Percentiles rank a stretch among this genome's conserved stretches.
These are phyloP conservation scores for Aureobasidium sp. DNA, from an alignment of 2,329 filamentous ascomycete genomes.

Conservation along the genomic window DNA sequence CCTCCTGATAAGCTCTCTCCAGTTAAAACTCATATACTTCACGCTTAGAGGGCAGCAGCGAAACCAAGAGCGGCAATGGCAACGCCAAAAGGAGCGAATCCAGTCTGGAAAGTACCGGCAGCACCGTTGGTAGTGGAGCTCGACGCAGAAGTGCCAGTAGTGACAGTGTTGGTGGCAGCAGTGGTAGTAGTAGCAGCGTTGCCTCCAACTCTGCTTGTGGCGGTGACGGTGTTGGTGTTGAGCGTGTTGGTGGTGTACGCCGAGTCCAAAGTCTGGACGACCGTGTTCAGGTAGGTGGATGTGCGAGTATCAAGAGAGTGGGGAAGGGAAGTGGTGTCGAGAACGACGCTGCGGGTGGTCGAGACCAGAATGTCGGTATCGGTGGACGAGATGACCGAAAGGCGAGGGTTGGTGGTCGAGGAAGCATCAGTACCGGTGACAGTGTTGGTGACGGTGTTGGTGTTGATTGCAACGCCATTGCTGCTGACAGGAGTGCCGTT, in stretches of 20 bases:
- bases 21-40: background rate
- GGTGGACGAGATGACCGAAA: background rate
- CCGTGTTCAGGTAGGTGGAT: background rate
- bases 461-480: background rate
- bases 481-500: background rate
- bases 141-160: background rate
- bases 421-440: no score
- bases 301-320: background rate
- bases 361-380: background rate
- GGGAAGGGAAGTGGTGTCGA: background rate
- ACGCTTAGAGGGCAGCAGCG: background rate
- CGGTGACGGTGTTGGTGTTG: background rate
- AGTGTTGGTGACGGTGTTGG: background rate
- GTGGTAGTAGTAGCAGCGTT: background rate
- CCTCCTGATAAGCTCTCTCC: background rate
- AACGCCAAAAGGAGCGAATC: background rate
- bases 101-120: background rate
- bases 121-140: background rate
- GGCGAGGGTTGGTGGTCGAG: background rate
- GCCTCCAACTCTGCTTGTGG: background rate
- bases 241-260: background rate
- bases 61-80: constrained; percentile 4
- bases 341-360: background rate
- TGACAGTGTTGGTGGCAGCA: background rate
- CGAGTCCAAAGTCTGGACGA: background rate